phyloP scores from a whole-genome alignment of 768 basidiomycete species.

The Naganishia randhawae region DNA sequence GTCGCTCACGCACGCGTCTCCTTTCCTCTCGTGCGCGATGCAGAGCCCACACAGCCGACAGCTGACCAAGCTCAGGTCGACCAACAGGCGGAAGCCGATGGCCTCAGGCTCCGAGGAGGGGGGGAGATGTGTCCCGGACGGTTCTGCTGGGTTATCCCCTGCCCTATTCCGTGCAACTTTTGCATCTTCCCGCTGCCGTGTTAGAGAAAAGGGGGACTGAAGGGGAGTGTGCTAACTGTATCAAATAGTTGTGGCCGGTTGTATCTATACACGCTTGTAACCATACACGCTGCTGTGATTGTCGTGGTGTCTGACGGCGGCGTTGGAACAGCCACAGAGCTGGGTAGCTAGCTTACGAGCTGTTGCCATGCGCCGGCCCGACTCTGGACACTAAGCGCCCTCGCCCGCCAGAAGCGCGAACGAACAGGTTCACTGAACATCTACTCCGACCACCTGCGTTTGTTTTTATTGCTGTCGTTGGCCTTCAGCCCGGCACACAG shows the following conservation, averaged over 20 bases:
- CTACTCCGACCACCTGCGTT: not conserved
- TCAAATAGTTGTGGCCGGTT: not conserved
- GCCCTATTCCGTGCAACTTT: constrained; percentile 28
- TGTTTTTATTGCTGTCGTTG: too few relatives aligned
- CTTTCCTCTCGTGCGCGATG: not conserved
- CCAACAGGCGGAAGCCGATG: constrained; percentile 15
- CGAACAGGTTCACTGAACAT: not conserved
- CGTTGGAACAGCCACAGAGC: too few relatives aligned
- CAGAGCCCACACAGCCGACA: constrained; percentile 22
- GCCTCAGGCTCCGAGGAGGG: constrained; percentile 18
- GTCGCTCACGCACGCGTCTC: not conserved
- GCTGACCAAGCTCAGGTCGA: constrained; percentile 12
- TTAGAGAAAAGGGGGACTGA: not conserved
- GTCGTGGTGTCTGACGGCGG: not conserved
- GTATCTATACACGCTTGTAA: constrained; percentile 22
- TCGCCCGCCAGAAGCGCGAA: not conserved
- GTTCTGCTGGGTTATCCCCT: constrained; percentile 23
- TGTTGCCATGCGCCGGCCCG: too few relatives aligned
- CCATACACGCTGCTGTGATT: not conserved
- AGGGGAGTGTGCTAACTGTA: not conserved
- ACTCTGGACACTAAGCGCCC: constrained; percentile 9
- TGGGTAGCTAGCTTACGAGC: too few relatives aligned
- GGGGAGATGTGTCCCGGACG: constrained; percentile 25
- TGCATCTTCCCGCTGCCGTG: constrained; percentile 22
- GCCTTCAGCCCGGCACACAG: too few relatives aligned